Base-by-base conservation (phyloP, 805 yeast species). In the Jamesozyma lodderae region DNA sequence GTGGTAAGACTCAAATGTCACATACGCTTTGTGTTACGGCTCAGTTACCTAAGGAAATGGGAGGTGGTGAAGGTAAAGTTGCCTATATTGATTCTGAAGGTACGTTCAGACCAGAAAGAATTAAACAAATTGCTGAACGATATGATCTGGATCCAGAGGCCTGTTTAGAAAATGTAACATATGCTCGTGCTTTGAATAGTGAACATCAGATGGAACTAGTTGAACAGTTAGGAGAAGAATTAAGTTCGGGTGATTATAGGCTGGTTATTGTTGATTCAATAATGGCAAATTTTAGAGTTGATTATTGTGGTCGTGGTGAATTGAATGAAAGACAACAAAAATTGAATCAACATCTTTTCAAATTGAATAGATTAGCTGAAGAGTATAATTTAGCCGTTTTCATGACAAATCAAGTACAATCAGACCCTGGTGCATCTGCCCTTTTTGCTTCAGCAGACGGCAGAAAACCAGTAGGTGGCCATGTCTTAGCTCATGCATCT, bases 381-480 rank as follows among this genome's bases (percentile, higher is more conserved):
- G 90, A 81, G 52, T 81, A 75, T 57, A 84, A 84, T 37, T 67
- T 80, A 36, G 90, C 90, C 0, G 81, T 81, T 0, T 77, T 81
- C 38, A 72, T 81, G 63, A 75, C 79, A 1, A 81, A 81, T 48
- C 90, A 81, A 55, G 87, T 81, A 13, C 90, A 81, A 45, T 81
- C 87, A 6, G 90, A 82, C 55, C 90, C 87, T 5, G 90, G 87
- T 43, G 92, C 90, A 1, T 74, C 79, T 47, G 79, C 87, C 0
- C 63, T 78, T 17, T 81, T 82, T 72, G 86, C 81, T 22, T 71
- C 83, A 37, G 87, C 86, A 7, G 90, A 82, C 60, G 88, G 90
- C 6, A 73, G 86, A 49, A 82, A 82, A 57, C 90, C 92, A 1
- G 79, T 81, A 46, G 90, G 92, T 17, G 92, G 92, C 1, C 87